Percentiles rank a stretch among this genome's conserved stretches.
Conservation (phyloP, 1,284 basidiomycete genomes). For the Puccinia novopanici region DNA sequence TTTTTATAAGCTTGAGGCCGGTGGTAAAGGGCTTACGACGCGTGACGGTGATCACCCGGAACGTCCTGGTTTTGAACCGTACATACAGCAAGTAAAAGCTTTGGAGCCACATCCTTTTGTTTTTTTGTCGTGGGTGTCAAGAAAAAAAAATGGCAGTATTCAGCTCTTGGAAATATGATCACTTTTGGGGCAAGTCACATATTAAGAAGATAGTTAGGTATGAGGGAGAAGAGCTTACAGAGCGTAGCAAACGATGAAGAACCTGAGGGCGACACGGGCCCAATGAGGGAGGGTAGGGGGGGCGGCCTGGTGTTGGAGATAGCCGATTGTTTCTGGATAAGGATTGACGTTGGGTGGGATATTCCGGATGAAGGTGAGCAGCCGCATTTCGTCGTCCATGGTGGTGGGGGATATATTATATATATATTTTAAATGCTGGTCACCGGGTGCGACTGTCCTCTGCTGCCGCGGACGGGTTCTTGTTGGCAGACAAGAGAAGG, state of each 20-base stretch:
- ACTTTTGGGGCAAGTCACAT: not conserved
- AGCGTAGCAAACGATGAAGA: conserved; percentile 27
- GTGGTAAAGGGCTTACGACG: conserved; percentile 15
- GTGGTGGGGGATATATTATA: not conserved
- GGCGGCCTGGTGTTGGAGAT: conserved; percentile 9
- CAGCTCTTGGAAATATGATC: not conserved
- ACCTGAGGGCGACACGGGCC: conserved; percentile 7
- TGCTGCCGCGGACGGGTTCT: not conserved
- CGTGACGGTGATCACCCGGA: conserved; percentile 24
- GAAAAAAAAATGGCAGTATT: no score
- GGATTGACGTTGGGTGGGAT: conserved; percentile 26
- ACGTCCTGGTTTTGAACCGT: conserved; percentile 32
- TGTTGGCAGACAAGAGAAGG: not conserved
- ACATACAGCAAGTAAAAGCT: conserved; percentile 39
- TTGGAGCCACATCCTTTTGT: conserved; percentile 44
- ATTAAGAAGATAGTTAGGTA: not conserved
- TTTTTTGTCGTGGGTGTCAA: not conserved
- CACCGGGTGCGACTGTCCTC: not conserved
- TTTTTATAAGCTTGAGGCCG: no score
- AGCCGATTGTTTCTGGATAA: not conserved
- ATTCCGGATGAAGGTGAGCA: conserved; percentile 17
- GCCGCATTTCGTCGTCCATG: conserved; percentile 27
- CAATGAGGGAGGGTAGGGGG: conserved; percentile 35
- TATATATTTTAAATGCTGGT: no score
- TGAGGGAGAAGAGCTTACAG: conserved; percentile 6